Evolutionary conservation across 306 rosid species (phyloP).

Genomic region (Fragaria vesca): DNA sequence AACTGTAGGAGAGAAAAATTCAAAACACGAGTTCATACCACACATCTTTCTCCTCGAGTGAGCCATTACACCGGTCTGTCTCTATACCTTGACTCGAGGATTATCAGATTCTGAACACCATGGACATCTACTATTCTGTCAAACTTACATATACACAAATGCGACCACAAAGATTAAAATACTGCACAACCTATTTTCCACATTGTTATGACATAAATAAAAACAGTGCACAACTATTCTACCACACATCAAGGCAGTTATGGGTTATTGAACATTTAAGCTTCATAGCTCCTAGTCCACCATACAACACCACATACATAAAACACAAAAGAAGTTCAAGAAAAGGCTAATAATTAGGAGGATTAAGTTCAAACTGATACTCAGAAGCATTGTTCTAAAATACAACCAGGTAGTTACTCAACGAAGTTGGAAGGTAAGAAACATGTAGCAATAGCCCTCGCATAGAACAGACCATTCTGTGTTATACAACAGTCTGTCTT

Average conservation of each 20-base stretch:
- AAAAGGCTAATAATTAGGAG: neutral
- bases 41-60: neutral
- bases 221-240: neutral
- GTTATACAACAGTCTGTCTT: neutral
- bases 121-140: neutral
- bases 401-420: slow-evolving; percentile 2
- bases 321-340: neutral
- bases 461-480: neutral
- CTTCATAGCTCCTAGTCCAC: neutral
- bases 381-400: neutral
- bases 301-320: neutral
- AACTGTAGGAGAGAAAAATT: neutral
- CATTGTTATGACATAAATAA: neutral
- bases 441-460: neutral
- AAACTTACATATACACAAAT: neutral
- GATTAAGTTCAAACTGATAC: neutral
- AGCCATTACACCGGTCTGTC: neutral
- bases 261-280: neutral
- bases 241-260: neutral
- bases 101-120: neutral
- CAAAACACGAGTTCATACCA: neutral
- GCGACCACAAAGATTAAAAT: neutral
- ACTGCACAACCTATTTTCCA: neutral
- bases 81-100: neutral
- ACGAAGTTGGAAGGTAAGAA: neutral